Conservation (phyloP, 169 alveolate genomes). For the Eimeria tenella region DNA sequence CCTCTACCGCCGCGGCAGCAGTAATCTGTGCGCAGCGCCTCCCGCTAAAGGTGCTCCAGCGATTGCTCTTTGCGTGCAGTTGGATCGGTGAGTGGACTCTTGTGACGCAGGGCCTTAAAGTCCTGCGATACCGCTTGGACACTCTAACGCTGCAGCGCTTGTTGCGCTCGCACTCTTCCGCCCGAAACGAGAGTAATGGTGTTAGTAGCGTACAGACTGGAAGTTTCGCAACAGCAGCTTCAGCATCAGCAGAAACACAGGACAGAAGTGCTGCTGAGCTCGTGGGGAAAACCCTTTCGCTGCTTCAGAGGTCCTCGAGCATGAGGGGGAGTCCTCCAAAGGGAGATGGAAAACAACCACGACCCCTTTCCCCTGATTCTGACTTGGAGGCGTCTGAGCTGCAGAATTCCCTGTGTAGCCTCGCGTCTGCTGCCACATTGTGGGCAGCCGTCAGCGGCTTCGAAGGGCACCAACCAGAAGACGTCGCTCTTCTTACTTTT, state of each 20-base stretch:
- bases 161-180: conserved; percentile 21
- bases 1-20: conserved; percentile 18
- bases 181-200: neutral
- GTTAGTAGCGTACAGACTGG: neutral
- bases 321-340: neutral
- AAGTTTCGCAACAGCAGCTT: neutral
- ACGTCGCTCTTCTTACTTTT: conserved; percentile 49
- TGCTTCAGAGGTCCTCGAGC: conserved; percentile 11
- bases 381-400: neutral
- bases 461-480: conserved; percentile 48
- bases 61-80: conserved; percentile 36
- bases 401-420: conserved; percentile 30
- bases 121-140: conserved; percentile 42
- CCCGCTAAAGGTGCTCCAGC: conserved; percentile 47
- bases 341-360: neutral
- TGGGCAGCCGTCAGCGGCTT: conserved; percentile 61
- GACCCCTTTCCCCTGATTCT: neutral
- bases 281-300: conserved; percentile 63
- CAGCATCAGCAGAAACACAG: neutral
- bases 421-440: conserved; percentile 49
- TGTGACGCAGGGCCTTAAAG: conserved; percentile 22
- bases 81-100: conserved; percentile 49
- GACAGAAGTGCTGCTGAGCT: conserved; percentile 29
- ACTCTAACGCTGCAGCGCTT: conserved; percentile 61
- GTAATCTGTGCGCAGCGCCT: conserved; percentile 1